A percentile compares a stretch with the other conserved stretches of the same genome.
Evolutionary conservation across 768 basidiomycete species (phyloP).

Genomic region (Calocybe gangraenosa): DNA sequence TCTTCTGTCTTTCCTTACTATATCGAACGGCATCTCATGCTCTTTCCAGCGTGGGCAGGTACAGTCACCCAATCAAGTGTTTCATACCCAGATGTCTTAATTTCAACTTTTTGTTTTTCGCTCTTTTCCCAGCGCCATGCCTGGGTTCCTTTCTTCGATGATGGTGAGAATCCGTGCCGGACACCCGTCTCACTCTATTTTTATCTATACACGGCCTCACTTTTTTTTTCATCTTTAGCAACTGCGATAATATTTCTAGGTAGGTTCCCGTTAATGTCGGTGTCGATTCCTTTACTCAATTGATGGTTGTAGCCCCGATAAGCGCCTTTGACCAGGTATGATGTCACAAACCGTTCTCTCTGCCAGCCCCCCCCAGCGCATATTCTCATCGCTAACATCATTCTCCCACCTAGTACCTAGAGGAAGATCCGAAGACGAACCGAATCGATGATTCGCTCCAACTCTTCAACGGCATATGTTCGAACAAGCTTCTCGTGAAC

Average conservation of each 20-base stretch:
- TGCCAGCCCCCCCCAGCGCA: background rate
- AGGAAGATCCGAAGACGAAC: slow-evolving; percentile 77
- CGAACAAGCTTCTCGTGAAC: slow-evolving; percentile 68
- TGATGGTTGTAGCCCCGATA: slow-evolving; percentile 52
- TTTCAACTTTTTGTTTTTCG: no score
- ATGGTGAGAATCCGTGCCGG: slow-evolving; percentile 47
- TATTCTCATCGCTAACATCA: background rate
- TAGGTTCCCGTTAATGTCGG: slow-evolving; percentile 10
- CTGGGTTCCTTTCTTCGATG: slow-evolving; percentile 85
- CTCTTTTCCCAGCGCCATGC: slow-evolving; percentile 54
- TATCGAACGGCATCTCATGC: background rate
- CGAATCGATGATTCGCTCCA: slow-evolving; percentile 80
- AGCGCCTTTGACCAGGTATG: slow-evolving; percentile 83
- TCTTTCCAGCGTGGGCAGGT: slow-evolving; percentile 54
- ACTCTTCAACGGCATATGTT: slow-evolving; percentile 70
- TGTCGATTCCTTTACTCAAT: background rate
- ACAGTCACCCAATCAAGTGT: slow-evolving; percentile 18
- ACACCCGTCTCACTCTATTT: background rate
- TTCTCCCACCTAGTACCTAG: slow-evolving; percentile 53
- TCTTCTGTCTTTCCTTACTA: slow-evolving; percentile 2
- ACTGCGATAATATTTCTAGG: slow-evolving; percentile 80
- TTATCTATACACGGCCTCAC: background rate
- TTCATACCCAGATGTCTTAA: background rate
- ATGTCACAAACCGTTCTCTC: slow-evolving; percentile 1
- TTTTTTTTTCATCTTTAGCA: slow-evolving; percentile 42